Evolutionary conservation across 345 rosid species (phyloP), one percentile per base, ranked within the genome.

Genomic region (Aurinia saxatilis): DNA sequence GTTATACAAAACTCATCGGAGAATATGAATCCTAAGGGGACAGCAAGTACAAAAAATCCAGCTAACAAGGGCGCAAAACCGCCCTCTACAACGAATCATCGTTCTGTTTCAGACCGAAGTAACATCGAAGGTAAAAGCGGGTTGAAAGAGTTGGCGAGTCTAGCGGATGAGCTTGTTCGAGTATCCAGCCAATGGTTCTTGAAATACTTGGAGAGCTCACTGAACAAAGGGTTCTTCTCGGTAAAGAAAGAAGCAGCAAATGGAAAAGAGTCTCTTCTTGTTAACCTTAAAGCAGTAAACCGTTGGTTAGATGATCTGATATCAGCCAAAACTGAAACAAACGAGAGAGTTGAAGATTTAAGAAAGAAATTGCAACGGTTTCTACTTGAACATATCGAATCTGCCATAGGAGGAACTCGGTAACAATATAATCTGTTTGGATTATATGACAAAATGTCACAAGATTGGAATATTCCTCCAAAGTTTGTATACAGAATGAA

Each of bases 131-230:
- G 70, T 62, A 44, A 63, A 73, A 65, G 35, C 14, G 68, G 68
- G 40, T 36, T 78, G 33, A 73, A 65, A n/a, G 71, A 74, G 70
- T 57, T 78, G 0, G 67, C 63, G 48, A 51, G 47, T 70, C 38
- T 81, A 67, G 80, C 67, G 1, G 76, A 79, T 8, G 75, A 77
- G 68, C 69, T 81, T 44, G 54, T 77, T 8, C 17, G 51, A 56
- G 76, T 69, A 74, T 77, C 77, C 6, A 65, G 70, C 39, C 60
- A 77, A 30, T 81, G 86, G 83, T 79, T 81, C 73, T 63, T 79
- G 58, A 70, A 73, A 49, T 77, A 77, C 63, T 70, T 79, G 59
- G 86, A 77, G 69, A 63, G 54, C 51, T 70, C 78, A 38, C 50
- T 81, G 16, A 75, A 60, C 47, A 53, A 16, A 21, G 71, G 73